Conservation (phyloP, 2,329 filamentous ascomycete genomes). For the Escovopsis sp. region DNA sequence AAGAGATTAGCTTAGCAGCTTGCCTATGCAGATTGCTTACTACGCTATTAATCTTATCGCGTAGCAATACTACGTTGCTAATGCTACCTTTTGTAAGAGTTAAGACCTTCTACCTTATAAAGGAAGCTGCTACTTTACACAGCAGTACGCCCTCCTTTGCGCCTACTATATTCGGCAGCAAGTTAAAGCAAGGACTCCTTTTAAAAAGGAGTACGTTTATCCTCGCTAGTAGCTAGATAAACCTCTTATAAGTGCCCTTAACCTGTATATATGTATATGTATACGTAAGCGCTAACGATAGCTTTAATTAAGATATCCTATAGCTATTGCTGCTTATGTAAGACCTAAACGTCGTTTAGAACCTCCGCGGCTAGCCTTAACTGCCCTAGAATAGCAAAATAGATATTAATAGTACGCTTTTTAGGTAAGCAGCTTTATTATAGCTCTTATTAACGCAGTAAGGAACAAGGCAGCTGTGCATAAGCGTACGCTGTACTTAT, state of each 20-base stretch:
- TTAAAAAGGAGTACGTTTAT: slow-evolving; percentile 2
- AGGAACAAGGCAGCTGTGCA: no score
- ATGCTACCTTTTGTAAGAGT: no score
- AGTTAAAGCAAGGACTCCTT: not conserved
- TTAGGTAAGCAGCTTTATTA: no score
- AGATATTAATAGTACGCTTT: no score
- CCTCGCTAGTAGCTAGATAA: slow-evolving; percentile 1
- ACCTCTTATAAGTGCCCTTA: slow-evolving; percentile 1
- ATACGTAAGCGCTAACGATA: no score
- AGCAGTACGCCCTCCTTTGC: not conserved
- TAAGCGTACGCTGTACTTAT: no score
- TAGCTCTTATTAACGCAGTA: no score
- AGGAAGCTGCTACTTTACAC: no score
- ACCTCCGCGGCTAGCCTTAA: not conserved
- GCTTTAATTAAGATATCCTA: not conserved
- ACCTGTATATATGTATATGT: no score
- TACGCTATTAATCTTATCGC: not conserved
- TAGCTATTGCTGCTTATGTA: not conserved
- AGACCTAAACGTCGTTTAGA: slow-evolving; percentile 1
- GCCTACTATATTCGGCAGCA: not conserved
- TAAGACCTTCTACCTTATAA: no score
- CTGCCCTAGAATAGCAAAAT: no score
- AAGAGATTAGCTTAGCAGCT: not conserved
- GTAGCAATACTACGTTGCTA: not conserved
- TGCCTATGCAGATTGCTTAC: not conserved